Evolutionary conservation across 2,329 filamentous ascomycete genomes (phyloP), one percentile per base, ranked within the genome.

Genomic region (Grosmannia huntii): DNA sequence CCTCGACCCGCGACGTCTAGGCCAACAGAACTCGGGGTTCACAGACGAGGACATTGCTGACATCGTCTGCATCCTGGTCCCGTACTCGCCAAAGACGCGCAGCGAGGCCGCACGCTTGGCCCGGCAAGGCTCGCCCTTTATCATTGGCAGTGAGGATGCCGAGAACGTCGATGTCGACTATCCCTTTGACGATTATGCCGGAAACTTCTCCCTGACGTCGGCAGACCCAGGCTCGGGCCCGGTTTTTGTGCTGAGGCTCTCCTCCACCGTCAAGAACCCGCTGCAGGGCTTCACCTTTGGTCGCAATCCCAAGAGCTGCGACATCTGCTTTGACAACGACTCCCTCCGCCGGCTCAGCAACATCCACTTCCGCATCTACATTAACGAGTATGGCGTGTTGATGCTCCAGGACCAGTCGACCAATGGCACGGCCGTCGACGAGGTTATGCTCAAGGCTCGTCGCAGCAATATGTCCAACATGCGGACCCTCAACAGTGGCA

Each of bases 341-440:
- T 80, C 81, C 0, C 75, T 81, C 56, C 86, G 82, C 68, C 81
- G 88, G 50, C 80, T 99, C 60, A 97, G 92, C 75, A 96, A 97
- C 68, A 79, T 87, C n/a, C 94, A 99, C 69, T 99, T 97, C 69
- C 86, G 90, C 57, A 95, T 99, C 61, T 96, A 87, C 67, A 78
- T 96, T 65, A 99, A 95, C 65, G 76, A 84, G n/a, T 83, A 89
- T 62, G 89, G 87, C 31, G 85, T 88, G 59, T 79, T 96, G 63
- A 96, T 99, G 90, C 75, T 97, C 14, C 86, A 96, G 69, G 94
- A 99, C 68, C 81, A 85, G 68, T 97, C 94, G 0, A 96, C 90
- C n/a, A 99, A 97, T 66, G 94, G 94, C 31, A 97, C 94, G 4
- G 77, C 89, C 60, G 89, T 97, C 59, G 91, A 97, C 70, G 78